These are phyloP conservation scores for Physaria fendleri DNA, from an alignment of 345 rosid species.

Conservation along the genomic window DNA sequence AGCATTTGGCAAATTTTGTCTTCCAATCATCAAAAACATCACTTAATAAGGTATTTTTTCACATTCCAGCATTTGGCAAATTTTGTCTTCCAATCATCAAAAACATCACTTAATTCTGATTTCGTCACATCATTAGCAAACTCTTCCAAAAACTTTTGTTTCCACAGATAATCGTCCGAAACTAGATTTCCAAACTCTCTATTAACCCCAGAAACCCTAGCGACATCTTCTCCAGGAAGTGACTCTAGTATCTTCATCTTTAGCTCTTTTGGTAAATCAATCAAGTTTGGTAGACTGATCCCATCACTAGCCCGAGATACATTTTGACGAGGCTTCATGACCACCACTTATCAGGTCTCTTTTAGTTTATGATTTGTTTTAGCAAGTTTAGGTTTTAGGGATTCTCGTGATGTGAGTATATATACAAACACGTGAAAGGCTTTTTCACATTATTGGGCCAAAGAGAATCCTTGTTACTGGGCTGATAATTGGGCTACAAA, in stretches of 20 bases:
- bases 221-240: slow-evolving; percentile 42
- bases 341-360: too few relatives aligned
- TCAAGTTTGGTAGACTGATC: background rate
- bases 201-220: slow-evolving; percentile 40
- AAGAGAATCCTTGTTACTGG: background rate
- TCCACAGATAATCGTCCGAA: slow-evolving; percentile 47
- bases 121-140: slow-evolving; percentile 20
- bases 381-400: background rate
- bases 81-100: too few relatives aligned
- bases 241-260: slow-evolving; percentile 52
- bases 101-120: too few relatives aligned
- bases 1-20: too few relatives aligned
- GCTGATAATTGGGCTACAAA: background rate
- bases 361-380: background rate
- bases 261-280: slow-evolving; percentile 39
- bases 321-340: background rate
- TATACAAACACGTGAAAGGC: background rate
- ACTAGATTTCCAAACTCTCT: slow-evolving; percentile 37
- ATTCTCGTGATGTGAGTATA: background rate
- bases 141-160: slow-evolving; percentile 44
- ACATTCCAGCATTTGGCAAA: too few relatives aligned
- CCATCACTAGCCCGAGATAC: background rate
- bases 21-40: too few relatives aligned
- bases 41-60: too few relatives aligned
- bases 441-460: background rate